Base-by-base conservation (phyloP, 2,329 filamentous ascomycete species). In the Colletotrichum brevisporum region DNA sequence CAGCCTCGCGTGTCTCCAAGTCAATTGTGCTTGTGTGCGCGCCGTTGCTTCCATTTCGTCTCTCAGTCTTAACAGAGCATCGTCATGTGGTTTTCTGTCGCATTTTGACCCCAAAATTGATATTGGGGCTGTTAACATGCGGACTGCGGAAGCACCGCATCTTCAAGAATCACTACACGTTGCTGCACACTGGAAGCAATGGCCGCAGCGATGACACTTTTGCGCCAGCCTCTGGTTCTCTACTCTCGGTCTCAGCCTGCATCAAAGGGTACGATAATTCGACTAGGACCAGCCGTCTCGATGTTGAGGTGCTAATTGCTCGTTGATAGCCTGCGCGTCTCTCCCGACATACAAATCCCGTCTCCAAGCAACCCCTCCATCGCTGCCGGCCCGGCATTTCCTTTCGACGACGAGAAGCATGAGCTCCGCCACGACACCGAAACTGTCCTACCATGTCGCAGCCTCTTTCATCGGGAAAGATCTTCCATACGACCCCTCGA, bases 381-480 rank as follows among this genome's bases (percentile, higher is more conserved):
- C 56, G 13, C 56, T 47, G 26, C 24, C 47, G 13, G 39, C 51
- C 39, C 43, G 51, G 45, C 67, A 51, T 21, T 52, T 10, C 41
- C 27, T 69, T 16, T 57, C 67, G 15, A 57, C 62, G 18, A 66
- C 67, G 13, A 66, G 62, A 56, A 69, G 16, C 24, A 59, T 70
- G 67, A 50, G 41, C 43, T 68, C 57, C 52, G 58, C 52, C 16
- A 53, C 57, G 15, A 21, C 53, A 36, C 9, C 48, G 27, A 70
- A 69, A 21, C 88, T 93, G 76, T 88, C 88, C 60, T 94, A 94
- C 78, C 86, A 91, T 72, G 86, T 94, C 68, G 91, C 92, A 36
- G 91, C 91, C 6, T 93, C 92, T 5, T 94, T 92, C 76, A 91
- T 91, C 56, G 91, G 89, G 67, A 95, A 95, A 79, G 88, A 90